Evolutionary conservation across 805 yeast species (phyloP).

Genomic region (Ascoidea rubescens): DNA sequence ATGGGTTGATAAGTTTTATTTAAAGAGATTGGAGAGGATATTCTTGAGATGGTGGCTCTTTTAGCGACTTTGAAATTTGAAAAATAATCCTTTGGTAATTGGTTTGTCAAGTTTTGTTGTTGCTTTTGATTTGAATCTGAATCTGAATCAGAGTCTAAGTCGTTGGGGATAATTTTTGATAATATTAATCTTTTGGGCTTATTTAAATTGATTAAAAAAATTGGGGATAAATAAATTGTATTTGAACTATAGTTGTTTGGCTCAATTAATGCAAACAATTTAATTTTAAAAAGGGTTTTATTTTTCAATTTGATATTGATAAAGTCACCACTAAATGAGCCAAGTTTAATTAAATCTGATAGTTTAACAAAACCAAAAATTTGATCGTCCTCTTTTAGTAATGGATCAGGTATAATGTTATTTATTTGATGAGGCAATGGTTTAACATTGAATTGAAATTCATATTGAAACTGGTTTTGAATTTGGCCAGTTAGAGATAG

Average conservation of each 20-base stretch:
- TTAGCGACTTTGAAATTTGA: conserved; percentile 29
- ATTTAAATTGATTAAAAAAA: conserved; percentile 36
- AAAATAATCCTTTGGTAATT: conserved; percentile 12
- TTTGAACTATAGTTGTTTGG: conserved; percentile 34
- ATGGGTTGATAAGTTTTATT: conserved; percentile 48
- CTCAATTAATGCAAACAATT: conserved; percentile 45
- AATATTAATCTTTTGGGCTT: conserved; percentile 17
- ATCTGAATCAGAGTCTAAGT: not conserved
- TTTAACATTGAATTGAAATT: not conserved
- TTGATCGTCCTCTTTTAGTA: conserved; percentile 29
- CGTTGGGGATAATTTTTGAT: conserved; percentile 1
- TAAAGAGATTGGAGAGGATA: conserved; percentile 56
- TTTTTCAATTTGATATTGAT: conserved; percentile 21
- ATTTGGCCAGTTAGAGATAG: conserved; percentile 3
- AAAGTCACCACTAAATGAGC: conserved; percentile 58
- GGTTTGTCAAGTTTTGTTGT: conserved; percentile 5
- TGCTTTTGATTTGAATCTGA: conserved; percentile 11
- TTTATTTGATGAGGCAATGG: not conserved
- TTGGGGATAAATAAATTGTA: conserved; percentile 46
- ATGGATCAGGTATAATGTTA: conserved; percentile 7
- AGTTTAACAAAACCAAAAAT: conserved; percentile 32
- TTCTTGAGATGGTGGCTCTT: conserved; percentile 49
- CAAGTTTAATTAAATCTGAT: conserved; percentile 37
- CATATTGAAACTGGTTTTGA: not conserved
- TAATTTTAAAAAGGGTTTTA: conserved; percentile 10